Percentiles rank a stretch among this genome's conserved stretches.
These are phyloP conservation scores for Arthrocladium fulminans DNA, from an alignment of 2,329 filamentous ascomycete genomes.

Conservation along the genomic window DNA sequence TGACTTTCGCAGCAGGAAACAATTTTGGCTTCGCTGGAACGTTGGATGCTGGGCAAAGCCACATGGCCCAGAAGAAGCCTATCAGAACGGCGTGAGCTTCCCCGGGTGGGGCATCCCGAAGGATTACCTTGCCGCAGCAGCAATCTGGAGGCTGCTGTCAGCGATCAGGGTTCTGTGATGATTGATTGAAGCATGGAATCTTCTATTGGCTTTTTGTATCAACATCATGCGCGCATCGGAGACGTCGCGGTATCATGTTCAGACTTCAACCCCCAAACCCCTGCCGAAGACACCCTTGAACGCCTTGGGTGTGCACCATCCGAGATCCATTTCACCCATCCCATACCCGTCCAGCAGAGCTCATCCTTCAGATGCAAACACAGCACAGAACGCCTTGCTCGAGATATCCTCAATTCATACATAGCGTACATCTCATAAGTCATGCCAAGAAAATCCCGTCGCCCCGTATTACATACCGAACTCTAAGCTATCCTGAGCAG, in stretches of 20 bases:
- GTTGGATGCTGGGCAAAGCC: constrained; percentile 1
- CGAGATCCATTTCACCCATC: neutral
- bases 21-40: constrained; percentile 1
- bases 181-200: neutral
- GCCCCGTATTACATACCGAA: neutral
- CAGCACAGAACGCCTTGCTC: neutral
- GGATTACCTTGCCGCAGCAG: too few species aligned
- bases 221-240: too few species aligned
- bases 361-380: neutral
- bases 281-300: neutral
- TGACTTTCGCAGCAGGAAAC: neutral
- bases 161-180: too few species aligned
- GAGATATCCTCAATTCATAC: neutral
- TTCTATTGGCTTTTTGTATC: neutral
- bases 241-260: too few species aligned
- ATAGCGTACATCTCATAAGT: too few species aligned
- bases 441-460: neutral
- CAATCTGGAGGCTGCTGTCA: too few species aligned
- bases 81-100: neutral
- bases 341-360: too few species aligned
- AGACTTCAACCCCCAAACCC: too few species aligned
- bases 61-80: constrained; percentile 3
- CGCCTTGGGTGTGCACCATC: neutral
- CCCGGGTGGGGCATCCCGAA: too few species aligned
- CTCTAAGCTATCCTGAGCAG: constrained; percentile 14